Base-by-base conservation (phyloP, 495 filamentous ascomycete species). In the Xylaria castorea region DNA sequence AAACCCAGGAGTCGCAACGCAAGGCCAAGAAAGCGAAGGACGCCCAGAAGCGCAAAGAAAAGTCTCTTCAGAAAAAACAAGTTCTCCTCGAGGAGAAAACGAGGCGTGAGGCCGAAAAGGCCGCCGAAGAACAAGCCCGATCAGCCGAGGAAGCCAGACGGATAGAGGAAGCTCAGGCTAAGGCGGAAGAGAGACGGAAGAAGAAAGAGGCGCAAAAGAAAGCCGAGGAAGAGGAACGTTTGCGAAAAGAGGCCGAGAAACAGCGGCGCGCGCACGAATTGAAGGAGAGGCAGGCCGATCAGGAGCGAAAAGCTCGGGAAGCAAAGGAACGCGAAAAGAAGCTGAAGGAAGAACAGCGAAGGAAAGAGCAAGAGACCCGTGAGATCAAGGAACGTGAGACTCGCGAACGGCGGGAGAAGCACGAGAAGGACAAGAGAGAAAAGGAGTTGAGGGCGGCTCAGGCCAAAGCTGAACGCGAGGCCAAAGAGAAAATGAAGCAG, bases 11-110 rank as follows among this genome's bases (percentile, higher is more conserved):
- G 61, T 88, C 89, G 51, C 89, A 96, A 78, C 91, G 91, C 66
- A 93, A 97, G 75, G 93, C 93, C 11, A 98, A 98, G 83, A 97
- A 95, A 81, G 93, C 93, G 34, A 93, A 94, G 75, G 95, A 97
- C 73, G 94, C 95, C 0, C 91, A 96, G 76, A 95, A 95, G 84
- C 92, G 92, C 76, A 98, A 97, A 80, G 94, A 97, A 71, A 97
- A 93, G 82, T 92, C 93, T 67, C 89, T 90, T 18, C 87, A 91
- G 75, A 93, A 97, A 82, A 97, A 94, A 79, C 89, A 92, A 80
- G 91, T 89, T 20, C 93, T 92, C 75, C 94, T 96, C 40, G 96
- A 97, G 77, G 94, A 98, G 80, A 93, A 93, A 77, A 92, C 93
- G 27, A 90, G 88, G 66, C 90, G 88, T 65, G 97, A 98, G 48